Conservation (phyloP, 257 asterid species). For the Fraxinus quadrangulata region DNA sequence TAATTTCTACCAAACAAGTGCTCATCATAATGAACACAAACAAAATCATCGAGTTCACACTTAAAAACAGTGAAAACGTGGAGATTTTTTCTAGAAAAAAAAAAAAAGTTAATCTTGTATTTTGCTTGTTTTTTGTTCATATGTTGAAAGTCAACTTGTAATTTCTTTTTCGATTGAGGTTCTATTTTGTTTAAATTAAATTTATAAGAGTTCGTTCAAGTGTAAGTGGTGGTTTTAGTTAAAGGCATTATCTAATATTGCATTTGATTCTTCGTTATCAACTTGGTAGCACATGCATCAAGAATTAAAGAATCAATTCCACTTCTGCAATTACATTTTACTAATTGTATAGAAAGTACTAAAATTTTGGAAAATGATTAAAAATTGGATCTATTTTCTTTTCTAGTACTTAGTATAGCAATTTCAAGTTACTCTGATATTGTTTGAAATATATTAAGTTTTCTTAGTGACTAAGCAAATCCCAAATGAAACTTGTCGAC, state of each 20-base stretch:
- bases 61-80: not conserved
- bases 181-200: no score
- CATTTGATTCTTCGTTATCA: not conserved
- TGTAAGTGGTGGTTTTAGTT: not conserved
- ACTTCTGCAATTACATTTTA: not conserved
- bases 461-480: not conserved
- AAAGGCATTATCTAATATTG: not conserved
- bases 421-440: not conserved
- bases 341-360: not conserved
- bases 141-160: not conserved
- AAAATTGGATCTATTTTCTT: not conserved
- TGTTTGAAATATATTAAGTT: not conserved
- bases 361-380: not conserved
- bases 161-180: not conserved
- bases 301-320: slow-evolving; percentile 30
- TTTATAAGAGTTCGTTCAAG: not conserved
- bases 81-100: not conserved
- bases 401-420: not conserved
- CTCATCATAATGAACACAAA: not conserved
- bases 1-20: no score
- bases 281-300: not conserved
- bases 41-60: not conserved
- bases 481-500: not conserved
- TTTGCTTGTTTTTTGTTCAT: not conserved
- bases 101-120: not conserved